Base-by-base conservation (phyloP, 2,329 filamentous ascomycete species). In the Colletotrichum orbiculare region DNA sequence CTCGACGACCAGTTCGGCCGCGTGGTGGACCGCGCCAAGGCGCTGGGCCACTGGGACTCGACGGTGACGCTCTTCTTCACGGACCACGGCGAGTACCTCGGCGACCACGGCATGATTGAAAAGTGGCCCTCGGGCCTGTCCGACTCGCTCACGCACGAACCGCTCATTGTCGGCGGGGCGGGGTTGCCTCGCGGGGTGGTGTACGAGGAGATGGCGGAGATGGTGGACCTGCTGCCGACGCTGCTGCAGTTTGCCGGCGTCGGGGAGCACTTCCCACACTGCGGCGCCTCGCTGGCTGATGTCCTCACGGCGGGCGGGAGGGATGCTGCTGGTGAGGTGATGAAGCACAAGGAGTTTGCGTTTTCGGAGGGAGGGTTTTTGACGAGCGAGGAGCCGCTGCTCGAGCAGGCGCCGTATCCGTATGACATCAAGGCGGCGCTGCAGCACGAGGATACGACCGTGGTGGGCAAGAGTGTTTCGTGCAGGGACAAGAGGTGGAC, bases 41-140 rank as follows among this genome's bases (percentile, higher is more conserved):
- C 75, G 0, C 67, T 74, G 1, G 73, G 69, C 0, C 67, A 79
- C 0, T 81, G 77, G 76, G 70, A 78, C 4, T 70, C 75, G 8
- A 81, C 79, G 0, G 73, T 82, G 0, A 81, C 79, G 1, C 74
- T 82, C 72, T 81, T 82, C 67, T 81, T 80, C 58, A 81, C 79
- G 0, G 79, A 81, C 48, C 81, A 81, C 61, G 81, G 81, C 4
- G 80, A 83, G 56, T 84, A 79, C 54, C 75, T 84, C 0, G 81
- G 81, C 11, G 81, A 83, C 55, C 74, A 82, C 56, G 81, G 81
- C 0, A 69, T 83, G 11, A 79, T 84, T 25, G 81, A 84, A 69
- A 83, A 83, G 61, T 83, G 81, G 80, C 81, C 79, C 0, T 81
- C 78, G 0, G 81, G 77, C 3, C 67, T 82, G 0, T 81, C 76